These are phyloP conservation scores for Lenwebbia sp. DNA, from an alignment of 345 rosid genomes.

Conservation along the genomic window DNA sequence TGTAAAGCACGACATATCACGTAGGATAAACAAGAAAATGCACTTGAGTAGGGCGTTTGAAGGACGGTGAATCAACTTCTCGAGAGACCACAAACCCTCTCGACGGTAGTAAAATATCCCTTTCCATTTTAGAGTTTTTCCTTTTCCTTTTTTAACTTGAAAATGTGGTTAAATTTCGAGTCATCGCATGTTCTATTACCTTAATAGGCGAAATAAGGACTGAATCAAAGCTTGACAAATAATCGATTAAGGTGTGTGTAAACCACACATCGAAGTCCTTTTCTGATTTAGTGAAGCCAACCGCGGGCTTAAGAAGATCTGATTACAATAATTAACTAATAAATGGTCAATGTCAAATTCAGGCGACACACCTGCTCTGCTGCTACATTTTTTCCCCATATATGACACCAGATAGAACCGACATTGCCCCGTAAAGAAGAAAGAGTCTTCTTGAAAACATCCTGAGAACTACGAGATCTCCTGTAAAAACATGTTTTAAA, in stretches of 20 bases:
- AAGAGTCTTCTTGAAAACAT: neutral
- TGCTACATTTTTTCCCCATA: too few relatives aligned
- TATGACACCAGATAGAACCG: neutral
- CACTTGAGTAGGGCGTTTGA: too few relatives aligned
- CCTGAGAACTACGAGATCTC: neutral
- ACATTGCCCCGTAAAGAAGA: neutral
- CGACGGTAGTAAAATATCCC: neutral
- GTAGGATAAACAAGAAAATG: neutral
- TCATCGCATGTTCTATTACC: neutral
- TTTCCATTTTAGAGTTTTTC: neutral
- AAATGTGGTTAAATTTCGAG: neutral
- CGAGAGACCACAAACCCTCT: neutral
- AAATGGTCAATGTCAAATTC: neutral
- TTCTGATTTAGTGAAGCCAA: neutral
- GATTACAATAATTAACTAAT: neutral
- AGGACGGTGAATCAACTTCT: neutral
- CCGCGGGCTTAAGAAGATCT: neutral
- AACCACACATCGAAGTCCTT: neutral
- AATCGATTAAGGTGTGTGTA: neutral
- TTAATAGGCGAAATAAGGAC: too few relatives aligned
- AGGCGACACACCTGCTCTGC: neutral
- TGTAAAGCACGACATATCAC: neutral
- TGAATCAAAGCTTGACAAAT: neutral
- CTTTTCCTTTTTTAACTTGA: accelerated
- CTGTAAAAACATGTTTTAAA: neutral